phyloP scores from a whole-genome alignment of 345 rosid species.

The Populus tremula region DNA sequence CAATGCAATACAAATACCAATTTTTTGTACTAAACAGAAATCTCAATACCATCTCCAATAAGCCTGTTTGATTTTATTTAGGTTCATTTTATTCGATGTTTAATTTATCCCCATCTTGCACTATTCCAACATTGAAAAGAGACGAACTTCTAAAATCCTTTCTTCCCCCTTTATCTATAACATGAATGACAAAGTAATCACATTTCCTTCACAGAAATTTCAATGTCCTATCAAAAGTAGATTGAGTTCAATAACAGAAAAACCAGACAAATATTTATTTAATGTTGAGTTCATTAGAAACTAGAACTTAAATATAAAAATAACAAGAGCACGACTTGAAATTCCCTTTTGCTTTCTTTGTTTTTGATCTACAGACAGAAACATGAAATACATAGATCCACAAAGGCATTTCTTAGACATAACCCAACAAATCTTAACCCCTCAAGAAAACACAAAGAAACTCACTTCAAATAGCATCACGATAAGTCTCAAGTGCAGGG shows the following conservation, averaged over 20 bases:
- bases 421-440: neutral
- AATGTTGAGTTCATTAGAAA: neutral
- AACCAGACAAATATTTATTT: neutral
- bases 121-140: neutral
- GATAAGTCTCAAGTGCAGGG: slow-evolving; percentile 61
- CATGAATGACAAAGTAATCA: neutral
- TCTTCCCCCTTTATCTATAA: too few species aligned
- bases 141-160: neutral
- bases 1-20: too few species aligned
- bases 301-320: neutral
- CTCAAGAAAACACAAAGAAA: neutral
- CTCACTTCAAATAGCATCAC: slow-evolving; percentile 26
- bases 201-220: neutral
- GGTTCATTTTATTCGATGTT: neutral
- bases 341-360: neutral
- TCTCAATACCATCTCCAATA: too few species aligned
- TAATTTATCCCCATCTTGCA: neutral
- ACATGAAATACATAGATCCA: neutral
- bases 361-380: neutral
- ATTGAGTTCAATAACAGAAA: neutral
- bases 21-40: too few species aligned
- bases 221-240: neutral
- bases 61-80: neutral
- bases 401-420: neutral
- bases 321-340: neutral